phyloP scores from a whole-genome alignment of 2,329 filamentous ascomycete species.

The Aspergillus tubingensis region DNA sequence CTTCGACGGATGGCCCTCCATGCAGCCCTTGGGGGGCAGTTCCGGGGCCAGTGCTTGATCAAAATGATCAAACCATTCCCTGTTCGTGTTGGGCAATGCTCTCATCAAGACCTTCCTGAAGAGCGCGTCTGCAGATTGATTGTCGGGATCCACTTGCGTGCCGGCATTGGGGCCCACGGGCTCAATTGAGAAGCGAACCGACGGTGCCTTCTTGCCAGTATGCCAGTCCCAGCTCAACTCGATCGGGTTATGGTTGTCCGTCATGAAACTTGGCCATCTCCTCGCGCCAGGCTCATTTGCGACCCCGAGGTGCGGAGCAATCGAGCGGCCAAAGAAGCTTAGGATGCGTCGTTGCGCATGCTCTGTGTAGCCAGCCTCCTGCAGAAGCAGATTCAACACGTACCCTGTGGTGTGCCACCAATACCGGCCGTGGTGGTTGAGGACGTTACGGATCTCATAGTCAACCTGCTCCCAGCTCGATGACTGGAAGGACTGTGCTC shows the following conservation, averaged over 20 bases:
- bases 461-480: neutral
- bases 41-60: neutral
- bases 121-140: neutral
- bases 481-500: neutral
- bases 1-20: slow-evolving; percentile 6
- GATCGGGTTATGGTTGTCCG: slow-evolving; percentile 4
- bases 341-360: neutral
- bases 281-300: neutral
- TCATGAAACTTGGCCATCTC: slow-evolving; percentile 9
- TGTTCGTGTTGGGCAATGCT: neutral
- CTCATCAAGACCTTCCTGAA: neutral
- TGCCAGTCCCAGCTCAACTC: slow-evolving; percentile 7
- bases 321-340: neutral
- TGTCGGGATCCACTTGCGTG: neutral
- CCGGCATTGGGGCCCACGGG: slow-evolving; percentile 1
- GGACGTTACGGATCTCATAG: neutral
- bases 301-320: neutral
- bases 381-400: neutral
- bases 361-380: neutral
- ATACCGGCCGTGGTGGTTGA: neutral
- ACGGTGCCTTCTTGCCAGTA: neutral
- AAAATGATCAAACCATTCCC: slow-evolving; percentile 4
- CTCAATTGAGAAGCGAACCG: slow-evolving; percentile 5
- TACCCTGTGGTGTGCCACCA: neutral
- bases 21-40: neutral